Base-by-base conservation (phyloP, 495 filamentous ascomycete species). In the Gamarada debralockiae region DNA sequence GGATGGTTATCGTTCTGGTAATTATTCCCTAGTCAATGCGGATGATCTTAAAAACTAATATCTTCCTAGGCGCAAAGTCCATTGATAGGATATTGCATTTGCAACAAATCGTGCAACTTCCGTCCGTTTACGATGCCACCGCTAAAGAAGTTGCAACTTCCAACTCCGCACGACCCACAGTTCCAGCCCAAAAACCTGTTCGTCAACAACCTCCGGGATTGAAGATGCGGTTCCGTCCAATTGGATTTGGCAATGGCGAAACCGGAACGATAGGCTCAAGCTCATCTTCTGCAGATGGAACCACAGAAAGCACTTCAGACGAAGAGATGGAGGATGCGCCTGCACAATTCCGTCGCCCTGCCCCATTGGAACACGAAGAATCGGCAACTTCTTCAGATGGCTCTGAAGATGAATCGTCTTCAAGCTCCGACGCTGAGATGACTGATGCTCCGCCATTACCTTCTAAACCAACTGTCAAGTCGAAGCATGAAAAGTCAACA, bases 181-280 rank as follows among this genome's bases (percentile, higher is more conserved):
- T 64, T 38, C 58, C 52, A 29, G 59, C 59, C 56, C 61, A 41
- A 50, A 62, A 49, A 46, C 73, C 64, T 17, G 71, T 63, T n/a
- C 65, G 69, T 18, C 73, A 69, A 27, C 82, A 85, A 51, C 79
- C 79, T 17, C 78, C 77, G 55, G 73, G 80, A 34, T 48, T 85
- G 50, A 77, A 73, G 47, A 85, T 85, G 81, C 76, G 79, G 20
- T 84, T 75, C 58, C 66, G 68, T 18, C 82, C 80, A 9, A 71
- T 77, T 10, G 78, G 79, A 24, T 79, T 77, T 59, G 66, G 70
- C 14, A 53, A 62, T 45, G 67, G 59, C 1, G 63, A 72, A 0
- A 65, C 73, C 2, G 76, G 75, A 50, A 78, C 63, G 2, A 59
- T 80, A 24, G 79, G 76, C 6, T 55, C 55, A 18, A 71, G 69